Base-by-base conservation (phyloP, 2,329 filamentous ascomycete species). In the Aspergillus chevalieri region DNA sequence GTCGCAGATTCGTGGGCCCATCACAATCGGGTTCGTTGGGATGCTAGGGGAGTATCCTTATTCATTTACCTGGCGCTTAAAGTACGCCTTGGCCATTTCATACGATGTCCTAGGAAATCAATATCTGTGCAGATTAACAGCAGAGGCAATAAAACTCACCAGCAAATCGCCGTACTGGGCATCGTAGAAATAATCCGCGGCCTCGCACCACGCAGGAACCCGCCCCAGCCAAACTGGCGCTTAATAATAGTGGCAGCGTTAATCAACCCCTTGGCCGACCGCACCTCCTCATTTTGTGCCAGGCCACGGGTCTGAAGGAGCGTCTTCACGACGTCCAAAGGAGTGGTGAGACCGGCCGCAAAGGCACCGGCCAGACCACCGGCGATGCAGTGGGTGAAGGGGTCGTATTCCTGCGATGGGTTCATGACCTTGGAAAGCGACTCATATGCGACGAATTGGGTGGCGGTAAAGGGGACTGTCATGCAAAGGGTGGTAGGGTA, bases 101-200 rank as follows among this genome's bases (percentile, higher is more conserved):
- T 85, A 85, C 42, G 81, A 83, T 44, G 79, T 79, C 79, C 79
- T 81, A 26, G 12, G 17, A 46, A 46, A 22, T 30, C 26, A 47
- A 10, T 28, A 34, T 47, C 56, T n/a, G 48, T 47, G 22, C 50
- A 21, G 17, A 44, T 21, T 36, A 22, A 47, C n/a, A 54, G 30
- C 22, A 44, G 21, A 19, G 8, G 30, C 19, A 38, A 39, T 26
- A 24, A 46, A 70, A 70, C 78, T 64, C 68, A 93, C 93, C 93
- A 98, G 78, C 93, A 98, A 65, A 98, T 98, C n/a, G 93, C 93
- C 30, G 93, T 98, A 74, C 91, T 96, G 17, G 93, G 93, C 87
- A 97, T 97, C 1, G 93, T 95, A 9, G 91, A 96, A 54, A 98
- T 84, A 44, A 98, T 86, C 63, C 93, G 81, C 43, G 93, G 93